Evolutionary conservation across 2,329 filamentous ascomycete species (phyloP).

Genomic region (Fusarium sp.): DNA sequence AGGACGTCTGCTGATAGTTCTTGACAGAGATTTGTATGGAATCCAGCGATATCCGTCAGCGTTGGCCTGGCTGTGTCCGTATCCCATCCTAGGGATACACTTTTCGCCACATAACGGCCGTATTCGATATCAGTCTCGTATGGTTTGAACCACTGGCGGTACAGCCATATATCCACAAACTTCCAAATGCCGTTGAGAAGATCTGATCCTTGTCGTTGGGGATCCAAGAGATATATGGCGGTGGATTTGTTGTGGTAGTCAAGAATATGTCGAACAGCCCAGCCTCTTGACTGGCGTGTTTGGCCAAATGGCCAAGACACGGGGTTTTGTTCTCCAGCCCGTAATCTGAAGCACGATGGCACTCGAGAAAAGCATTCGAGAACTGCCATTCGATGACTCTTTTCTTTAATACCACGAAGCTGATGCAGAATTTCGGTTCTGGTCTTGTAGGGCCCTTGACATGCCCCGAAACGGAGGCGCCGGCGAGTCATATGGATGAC

Average conservation of each 20-base stretch:
- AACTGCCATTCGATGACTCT: neutral
- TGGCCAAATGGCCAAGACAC: neutral
- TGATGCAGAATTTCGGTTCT: constrained; percentile 5
- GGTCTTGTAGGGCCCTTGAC: neutral
- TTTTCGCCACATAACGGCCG: neutral
- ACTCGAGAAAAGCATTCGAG: neutral
- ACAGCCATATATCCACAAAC: constrained; percentile 13
- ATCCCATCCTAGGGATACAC: neutral
- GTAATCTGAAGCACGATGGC: neutral
- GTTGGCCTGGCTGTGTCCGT: neutral
- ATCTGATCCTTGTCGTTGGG: neutral
- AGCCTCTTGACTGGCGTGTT: neutral
- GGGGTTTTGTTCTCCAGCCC: neutral
- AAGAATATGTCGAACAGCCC: neutral
- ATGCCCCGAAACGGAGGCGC: neutral
- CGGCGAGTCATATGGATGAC: neutral
- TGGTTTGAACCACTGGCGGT: constrained; percentile 11
- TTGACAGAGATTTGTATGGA: constrained; percentile 1
- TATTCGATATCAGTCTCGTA: constrained; percentile 7
- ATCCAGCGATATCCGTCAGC: neutral
- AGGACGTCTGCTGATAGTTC: neutral
- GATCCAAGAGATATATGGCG: constrained; percentile 3
- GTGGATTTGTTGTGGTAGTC: constrained; percentile 4
- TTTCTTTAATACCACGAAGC: neutral
- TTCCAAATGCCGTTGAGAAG: neutral